Base-by-base conservation (phyloP, 345 rosid species). In the Gossypium stocksii region DNA sequence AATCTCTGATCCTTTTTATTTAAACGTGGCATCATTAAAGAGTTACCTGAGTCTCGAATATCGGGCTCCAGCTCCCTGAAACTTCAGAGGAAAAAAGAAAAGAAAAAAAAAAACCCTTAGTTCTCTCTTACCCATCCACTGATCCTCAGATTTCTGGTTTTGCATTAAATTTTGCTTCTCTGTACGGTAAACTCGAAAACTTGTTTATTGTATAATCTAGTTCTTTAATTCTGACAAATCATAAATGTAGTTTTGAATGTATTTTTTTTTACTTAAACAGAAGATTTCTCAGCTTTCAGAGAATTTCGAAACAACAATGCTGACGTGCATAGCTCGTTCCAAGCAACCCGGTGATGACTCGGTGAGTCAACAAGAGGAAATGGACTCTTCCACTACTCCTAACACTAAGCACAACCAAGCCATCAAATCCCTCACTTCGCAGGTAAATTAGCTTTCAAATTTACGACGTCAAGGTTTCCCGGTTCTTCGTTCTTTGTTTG, bases 271-370 rank as follows among this genome's bases (percentile, higher is more conserved):
- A 10, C 12, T 63, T n/a, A 8, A 20, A 12, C 34, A 45, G 53
- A 20, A 45, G 70, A 12, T 2, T 19, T 19, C 17, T 66, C 15
- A 6, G 52, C 10, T 63, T 54, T 20, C 63, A 34, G 54, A 63
- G 75, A 60, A 41, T 56, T 56, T 70, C 46, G n/a, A 46, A 54
- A 63, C 57, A 77, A 83, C 79, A 84, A 93, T 92, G 99, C 85
- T 94, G 82, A 94, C 99, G 80, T 92, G 99, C 85, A 89, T 94
- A 79, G 89, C 97, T 83, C 95, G 96, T 45, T 82, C 93, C 1
- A 92, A 91, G 87, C 94, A 85, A 83, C 86, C 88, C 68, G 90
- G 86, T 45, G 97, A 88, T 60, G 97, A 90, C 73, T 83, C 96
- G 0, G 25, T 81, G 68, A 83, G 80, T 85, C 97, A 82, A 74